phyloP scores from a whole-genome alignment of 371 early-diverging fungal genomes.

The Lichtheimia ramosa region DNA sequence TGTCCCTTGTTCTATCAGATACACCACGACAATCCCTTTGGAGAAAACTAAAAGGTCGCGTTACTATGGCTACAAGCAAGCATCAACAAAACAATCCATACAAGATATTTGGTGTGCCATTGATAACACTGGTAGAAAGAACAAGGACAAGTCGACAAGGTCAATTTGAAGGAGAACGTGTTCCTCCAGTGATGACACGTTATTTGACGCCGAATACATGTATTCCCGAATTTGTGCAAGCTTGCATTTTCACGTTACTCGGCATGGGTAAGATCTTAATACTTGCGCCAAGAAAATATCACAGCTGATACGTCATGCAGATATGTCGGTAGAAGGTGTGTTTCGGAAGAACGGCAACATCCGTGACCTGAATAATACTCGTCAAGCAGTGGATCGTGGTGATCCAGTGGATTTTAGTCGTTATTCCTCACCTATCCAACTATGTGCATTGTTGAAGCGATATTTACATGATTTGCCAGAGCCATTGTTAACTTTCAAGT shows the following conservation, averaged over 20 bases:
- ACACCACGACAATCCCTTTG: slow-evolving; percentile 49
- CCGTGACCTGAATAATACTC: slow-evolving; percentile 73
- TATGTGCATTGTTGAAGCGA: slow-evolving; percentile 92
- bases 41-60: slow-evolving; percentile 52
- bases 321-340: slow-evolving; percentile 90
- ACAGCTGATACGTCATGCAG: slow-evolving; percentile 31
- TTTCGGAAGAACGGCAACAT: slow-evolving; percentile 98
- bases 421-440: slow-evolving; percentile 81
- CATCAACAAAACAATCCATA: slow-evolving; percentile 35
- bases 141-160: slow-evolving; percentile 5
- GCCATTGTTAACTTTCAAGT: slow-evolving; percentile 86
- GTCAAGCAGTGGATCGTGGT: slow-evolving; percentile 60
- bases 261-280: slow-evolving; percentile 65
- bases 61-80: not conserved
- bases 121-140: slow-evolving; percentile 27
- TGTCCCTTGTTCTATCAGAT: slow-evolving; percentile 69
- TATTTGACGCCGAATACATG: slow-evolving; percentile 41
- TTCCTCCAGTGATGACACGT: slow-evolving; percentile 34
- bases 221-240: slow-evolving; percentile 84
- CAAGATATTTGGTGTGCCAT: slow-evolving; percentile 45
- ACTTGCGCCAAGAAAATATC: not conserved
- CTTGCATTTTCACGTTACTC: slow-evolving; percentile 69
- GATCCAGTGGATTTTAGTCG: not conserved
- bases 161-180: no score
- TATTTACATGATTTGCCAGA: slow-evolving; percentile 94